These are phyloP conservation scores for Choiromyces venosus DNA, from an alignment of 495 filamentous ascomycete genomes.

Conservation along the genomic window DNA sequence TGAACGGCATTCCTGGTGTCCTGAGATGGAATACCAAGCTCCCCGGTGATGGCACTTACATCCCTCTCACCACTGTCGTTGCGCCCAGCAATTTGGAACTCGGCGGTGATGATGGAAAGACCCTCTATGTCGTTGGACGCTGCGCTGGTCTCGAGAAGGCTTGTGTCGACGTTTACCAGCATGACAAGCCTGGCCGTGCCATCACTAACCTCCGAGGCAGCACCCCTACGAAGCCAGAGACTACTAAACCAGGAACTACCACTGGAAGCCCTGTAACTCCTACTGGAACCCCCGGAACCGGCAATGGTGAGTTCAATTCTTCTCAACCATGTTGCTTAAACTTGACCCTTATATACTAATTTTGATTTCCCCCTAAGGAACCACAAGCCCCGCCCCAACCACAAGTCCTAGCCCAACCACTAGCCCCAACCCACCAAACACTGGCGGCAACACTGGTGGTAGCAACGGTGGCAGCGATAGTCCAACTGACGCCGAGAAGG, in stretches of 20 bases:
- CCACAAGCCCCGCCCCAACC: too few species aligned
- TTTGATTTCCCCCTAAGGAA: background rate
- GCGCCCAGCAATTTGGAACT: constrained; percentile 30
- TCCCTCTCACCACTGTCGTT: constrained; percentile 15
- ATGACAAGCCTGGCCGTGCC: constrained; percentile 16
- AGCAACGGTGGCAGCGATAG: too few species aligned
- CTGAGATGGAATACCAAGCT: constrained; percentile 22
- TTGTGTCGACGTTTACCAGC: constrained; percentile 24
- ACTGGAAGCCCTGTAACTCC: too few species aligned
- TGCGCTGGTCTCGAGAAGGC: constrained; percentile 6
- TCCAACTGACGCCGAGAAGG: background rate
- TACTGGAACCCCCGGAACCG: background rate
- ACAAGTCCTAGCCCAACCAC: background rate
- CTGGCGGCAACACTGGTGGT: too few species aligned
- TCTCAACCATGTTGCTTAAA: background rate
- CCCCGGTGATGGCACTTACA: background rate
- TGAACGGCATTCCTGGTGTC: constrained; percentile 24
- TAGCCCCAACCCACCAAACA: background rate
- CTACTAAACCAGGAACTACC: background rate
- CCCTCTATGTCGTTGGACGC: constrained; percentile 22
- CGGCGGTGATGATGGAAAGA: constrained; percentile 30
- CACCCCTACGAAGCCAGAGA: background rate
- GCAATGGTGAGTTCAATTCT: background rate
- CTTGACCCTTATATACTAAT: too few species aligned
- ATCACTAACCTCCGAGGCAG: constrained; percentile 12